Evolutionary conservation across 495 filamentous ascomycete species (phyloP).

Genomic region (Annulohypoxylon bovei): DNA sequence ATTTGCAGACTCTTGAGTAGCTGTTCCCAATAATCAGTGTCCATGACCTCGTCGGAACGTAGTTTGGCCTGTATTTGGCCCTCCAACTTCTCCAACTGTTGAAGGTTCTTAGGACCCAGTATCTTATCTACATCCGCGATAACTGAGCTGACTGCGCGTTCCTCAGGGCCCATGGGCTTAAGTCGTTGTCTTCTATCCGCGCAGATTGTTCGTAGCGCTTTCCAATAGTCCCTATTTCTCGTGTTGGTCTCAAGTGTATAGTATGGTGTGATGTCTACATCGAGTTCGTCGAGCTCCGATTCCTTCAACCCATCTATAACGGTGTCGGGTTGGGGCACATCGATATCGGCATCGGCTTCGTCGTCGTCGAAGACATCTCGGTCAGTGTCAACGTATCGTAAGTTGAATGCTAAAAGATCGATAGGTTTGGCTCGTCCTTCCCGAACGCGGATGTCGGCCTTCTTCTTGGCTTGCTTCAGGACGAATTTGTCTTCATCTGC

Average conservation of each 20-base stretch:
- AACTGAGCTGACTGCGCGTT: constrained; percentile 81
- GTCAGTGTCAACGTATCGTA: constrained; percentile 87
- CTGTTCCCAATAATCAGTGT: constrained; percentile 98
- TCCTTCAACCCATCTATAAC: constrained; percentile 81
- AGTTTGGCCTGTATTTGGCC: constrained; percentile 85
- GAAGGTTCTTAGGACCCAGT: constrained; percentile 83
- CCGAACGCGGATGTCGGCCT: constrained; percentile 95
- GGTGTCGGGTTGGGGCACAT: constrained; percentile 82
- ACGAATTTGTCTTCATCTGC: constrained; percentile 97
- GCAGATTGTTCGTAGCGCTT: constrained; percentile 87
- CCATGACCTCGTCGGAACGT: constrained; percentile 87
- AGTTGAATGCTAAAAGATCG: constrained; percentile 92
- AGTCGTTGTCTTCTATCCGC: constrained; percentile 76
- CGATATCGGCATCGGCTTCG: constrained; percentile 73
- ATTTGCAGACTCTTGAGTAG: constrained; percentile 83
- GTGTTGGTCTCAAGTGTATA: constrained; percentile 78
- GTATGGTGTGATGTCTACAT: constrained; percentile 89
- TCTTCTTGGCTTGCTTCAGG: constrained; percentile 96
- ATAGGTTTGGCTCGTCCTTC: constrained; percentile 92
- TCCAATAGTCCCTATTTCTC: constrained; percentile 89
- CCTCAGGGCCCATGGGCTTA: constrained; percentile 68
- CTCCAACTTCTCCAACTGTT: constrained; percentile 85
- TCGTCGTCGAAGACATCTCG: constrained; percentile 84
- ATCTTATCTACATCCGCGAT: constrained; percentile 88
- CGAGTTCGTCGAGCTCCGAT: constrained; percentile 76